These are phyloP conservation scores for Aotearoamyces nothofagi DNA, from an alignment of 2,329 filamentous ascomycete species.

Conservation along the genomic window DNA sequence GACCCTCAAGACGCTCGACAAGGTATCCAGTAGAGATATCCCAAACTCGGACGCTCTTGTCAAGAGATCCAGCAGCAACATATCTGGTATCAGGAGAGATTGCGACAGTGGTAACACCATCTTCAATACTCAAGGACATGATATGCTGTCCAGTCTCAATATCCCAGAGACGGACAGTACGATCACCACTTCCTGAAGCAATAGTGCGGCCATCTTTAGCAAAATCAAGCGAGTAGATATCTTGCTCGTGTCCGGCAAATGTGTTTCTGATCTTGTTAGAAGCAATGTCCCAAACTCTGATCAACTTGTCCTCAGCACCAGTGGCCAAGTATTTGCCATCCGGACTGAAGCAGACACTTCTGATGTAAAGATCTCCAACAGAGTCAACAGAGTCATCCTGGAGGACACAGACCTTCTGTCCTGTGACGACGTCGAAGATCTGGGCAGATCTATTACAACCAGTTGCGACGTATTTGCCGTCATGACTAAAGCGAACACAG, in stretches of 20 bases:
- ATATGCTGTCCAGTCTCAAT: conserved; percentile 73
- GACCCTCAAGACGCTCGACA: conserved; percentile 81
- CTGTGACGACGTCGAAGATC: conserved; percentile 85
- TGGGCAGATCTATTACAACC: conserved; percentile 98
- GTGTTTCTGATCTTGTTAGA: conserved; percentile 74
- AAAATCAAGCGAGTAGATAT: conserved; percentile 95
- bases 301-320: conserved; percentile 93
- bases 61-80: conserved; percentile 85
- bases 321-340: conserved; percentile 90
- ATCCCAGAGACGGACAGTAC: conserved; percentile 93
- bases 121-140: conserved; percentile 80
- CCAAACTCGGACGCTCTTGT: conserved; percentile 97
- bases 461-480: conserved; percentile 90
- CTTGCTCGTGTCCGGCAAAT: conserved; percentile 94
- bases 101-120: conserved; percentile 93
- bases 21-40: conserved; percentile 76
- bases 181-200: conserved; percentile 86
- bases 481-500: conserved; percentile 91
- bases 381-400: conserved; percentile 81
- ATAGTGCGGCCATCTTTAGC: conserved; percentile 87
- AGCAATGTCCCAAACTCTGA: conserved; percentile 91
- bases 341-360: conserved; percentile 96
- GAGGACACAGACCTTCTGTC: conserved; percentile 75
- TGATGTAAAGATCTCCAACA: conserved; percentile 86
- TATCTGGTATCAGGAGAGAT: conserved; percentile 92